Conservation (phyloP, 1,284 basidiomycete species). For the Fistulinella cinereoalba region DNA sequence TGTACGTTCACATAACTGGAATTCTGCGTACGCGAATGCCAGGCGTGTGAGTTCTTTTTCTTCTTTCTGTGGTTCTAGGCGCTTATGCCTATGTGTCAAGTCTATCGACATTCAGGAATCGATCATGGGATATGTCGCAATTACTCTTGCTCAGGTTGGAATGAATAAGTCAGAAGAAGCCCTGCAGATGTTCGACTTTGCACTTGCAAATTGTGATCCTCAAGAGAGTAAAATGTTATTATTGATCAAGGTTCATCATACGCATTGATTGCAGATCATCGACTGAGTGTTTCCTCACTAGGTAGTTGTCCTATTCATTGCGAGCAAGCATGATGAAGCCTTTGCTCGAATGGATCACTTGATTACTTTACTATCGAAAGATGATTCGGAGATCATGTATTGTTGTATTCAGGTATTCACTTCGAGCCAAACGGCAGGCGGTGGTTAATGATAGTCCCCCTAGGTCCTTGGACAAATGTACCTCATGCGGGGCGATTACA, state of each 20-base stretch:
- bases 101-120: slow-evolving; percentile 3
- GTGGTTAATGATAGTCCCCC: background rate
- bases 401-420: slow-evolving; percentile 3
- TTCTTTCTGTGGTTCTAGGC: background rate
- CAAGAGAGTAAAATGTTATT: slow-evolving; percentile 2
- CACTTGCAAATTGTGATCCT: background rate
- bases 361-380: background rate
- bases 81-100: background rate
- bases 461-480: slow-evolving; percentile 1
- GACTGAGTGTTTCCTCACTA: background rate
- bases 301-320: slow-evolving; percentile 2
- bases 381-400: background rate
- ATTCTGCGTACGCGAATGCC: background rate
- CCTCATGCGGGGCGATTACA: background rate
- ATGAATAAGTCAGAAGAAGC: background rate
- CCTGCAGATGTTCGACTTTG: slow-evolving; percentile 1
- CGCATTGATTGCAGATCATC: no score
- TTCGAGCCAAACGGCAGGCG: background rate
- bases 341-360: background rate
- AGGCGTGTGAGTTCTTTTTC: background rate
- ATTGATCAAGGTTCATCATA: slow-evolving; percentile 4
- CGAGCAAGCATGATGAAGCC: slow-evolving; percentile 1
- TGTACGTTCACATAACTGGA: background rate
- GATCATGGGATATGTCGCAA: slow-evolving; percentile 6
- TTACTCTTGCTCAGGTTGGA: slow-evolving; percentile 1